Evolutionary conservation across 2,329 filamentous ascomycete genomes (phyloP).

Genomic region (Sporothrix variecibatus): DNA sequence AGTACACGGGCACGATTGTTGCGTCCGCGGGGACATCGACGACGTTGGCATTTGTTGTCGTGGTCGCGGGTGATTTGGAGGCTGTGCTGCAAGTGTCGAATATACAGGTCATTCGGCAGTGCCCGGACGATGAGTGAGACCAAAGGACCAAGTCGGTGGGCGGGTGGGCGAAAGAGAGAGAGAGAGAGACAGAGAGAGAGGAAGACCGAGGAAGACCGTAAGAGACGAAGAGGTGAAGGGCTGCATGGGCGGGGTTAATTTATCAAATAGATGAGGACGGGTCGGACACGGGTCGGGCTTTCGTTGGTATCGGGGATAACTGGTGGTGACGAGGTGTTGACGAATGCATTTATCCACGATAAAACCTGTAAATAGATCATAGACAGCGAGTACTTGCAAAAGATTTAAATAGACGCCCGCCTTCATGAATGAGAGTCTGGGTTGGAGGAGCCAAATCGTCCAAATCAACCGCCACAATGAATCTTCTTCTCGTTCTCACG

Average conservation of each 20-base stretch:
- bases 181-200: too few species aligned
- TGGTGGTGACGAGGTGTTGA: not conserved
- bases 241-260: not conserved
- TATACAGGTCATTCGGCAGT: too few species aligned
- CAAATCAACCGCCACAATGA: not conserved
- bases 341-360: not conserved
- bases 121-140: too few species aligned
- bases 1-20: not conserved
- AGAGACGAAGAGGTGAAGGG: not conserved
- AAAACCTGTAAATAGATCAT: not conserved
- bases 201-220: too few species aligned
- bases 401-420: not conserved
- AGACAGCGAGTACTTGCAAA: not conserved
- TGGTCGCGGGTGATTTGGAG: too few species aligned
- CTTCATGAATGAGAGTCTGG: too few species aligned
- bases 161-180: too few species aligned
- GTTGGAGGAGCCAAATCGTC: too few species aligned
- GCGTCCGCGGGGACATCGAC: not conserved
- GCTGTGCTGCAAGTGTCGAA: too few species aligned
- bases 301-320: not conserved
- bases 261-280: not conserved
- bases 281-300: not conserved
- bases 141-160: too few species aligned
- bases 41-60: too few species aligned
- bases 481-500: not conserved